Percentiles rank a stretch among this genome's conserved stretches.
Conservation (phyloP, 305 asterid genomes). For the Fraxinus velutina region DNA sequence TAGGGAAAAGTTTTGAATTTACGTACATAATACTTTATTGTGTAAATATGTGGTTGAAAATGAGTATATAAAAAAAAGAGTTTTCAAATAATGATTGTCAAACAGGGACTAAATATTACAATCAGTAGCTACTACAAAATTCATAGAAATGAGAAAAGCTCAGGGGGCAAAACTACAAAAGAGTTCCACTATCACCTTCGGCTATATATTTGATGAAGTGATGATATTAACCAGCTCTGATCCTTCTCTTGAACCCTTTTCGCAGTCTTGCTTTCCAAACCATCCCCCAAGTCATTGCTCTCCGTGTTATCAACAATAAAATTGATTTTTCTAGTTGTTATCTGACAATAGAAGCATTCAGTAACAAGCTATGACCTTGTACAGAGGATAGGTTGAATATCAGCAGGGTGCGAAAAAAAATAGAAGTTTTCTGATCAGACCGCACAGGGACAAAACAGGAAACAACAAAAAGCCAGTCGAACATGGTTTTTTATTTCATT, state of each 20-base stretch:
- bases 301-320: slow-evolving; percentile 77
- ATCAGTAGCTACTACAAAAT: neutral
- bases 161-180: slow-evolving; percentile 10
- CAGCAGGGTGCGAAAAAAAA: slow-evolving; percentile 13
- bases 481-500: neutral
- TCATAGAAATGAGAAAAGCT: slow-evolving; percentile 21
- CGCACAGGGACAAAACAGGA: neutral
- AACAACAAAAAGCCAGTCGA: slow-evolving; percentile 13
- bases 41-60: neutral
- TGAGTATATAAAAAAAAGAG: neutral
- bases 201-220: slow-evolving; percentile 96
- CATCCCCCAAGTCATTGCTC: slow-evolving; percentile 46
- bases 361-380: slow-evolving; percentile 19
- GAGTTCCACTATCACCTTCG: slow-evolving; percentile 64
- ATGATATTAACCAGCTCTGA: slow-evolving; percentile 86
- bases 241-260: slow-evolving; percentile 74
- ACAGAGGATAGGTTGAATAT: slow-evolving; percentile 22
- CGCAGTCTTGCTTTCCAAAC: slow-evolving; percentile 43
- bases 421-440: slow-evolving; percentile 10
- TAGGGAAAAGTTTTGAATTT: too few relatives aligned
- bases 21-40: neutral
- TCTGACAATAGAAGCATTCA: slow-evolving; percentile 49
- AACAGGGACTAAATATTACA: neutral
- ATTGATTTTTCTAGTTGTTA: slow-evolving; percentile 90
- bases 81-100: too few relatives aligned